Evolutionary conservation across 2,329 filamentous ascomycete species (phyloP).

Genomic region (Trichophyton benhamiae): DNA sequence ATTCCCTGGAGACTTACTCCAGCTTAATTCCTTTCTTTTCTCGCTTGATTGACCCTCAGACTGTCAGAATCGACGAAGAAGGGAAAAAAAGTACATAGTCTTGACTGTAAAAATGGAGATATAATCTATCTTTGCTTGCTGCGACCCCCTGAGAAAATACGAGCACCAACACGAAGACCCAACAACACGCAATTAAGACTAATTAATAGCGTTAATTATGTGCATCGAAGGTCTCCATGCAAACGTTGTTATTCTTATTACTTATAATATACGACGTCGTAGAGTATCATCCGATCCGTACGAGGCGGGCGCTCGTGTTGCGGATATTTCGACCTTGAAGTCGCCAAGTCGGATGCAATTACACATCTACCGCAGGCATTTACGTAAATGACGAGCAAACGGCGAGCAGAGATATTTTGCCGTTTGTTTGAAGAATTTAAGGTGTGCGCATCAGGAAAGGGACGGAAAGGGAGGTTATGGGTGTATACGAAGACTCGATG

Average conservation of each 20-base stretch:
- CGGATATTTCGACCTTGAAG: background rate
- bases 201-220: background rate
- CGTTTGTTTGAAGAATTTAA: background rate
- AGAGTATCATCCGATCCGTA: background rate
- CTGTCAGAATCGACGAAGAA: background rate
- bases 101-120: background rate
- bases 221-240: background rate
- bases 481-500: background rate
- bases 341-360: background rate
- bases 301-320: background rate
- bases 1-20: background rate
- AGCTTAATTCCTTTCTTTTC: background rate
- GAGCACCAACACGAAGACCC: background rate
- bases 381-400: background rate
- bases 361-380: background rate
- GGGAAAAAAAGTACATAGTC: background rate
- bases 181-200: background rate
- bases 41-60: background rate
- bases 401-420: background rate
- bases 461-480: background rate
- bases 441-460: background rate
- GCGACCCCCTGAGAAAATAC: background rate
- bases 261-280: too few species aligned
- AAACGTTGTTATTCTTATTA: background rate
- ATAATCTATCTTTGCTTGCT: background rate